Percentiles rank a stretch among this genome's conserved stretches.
phyloP scores from a whole-genome alignment of 2,329 filamentous ascomycete genomes.

The Fusarium sp. region DNA sequence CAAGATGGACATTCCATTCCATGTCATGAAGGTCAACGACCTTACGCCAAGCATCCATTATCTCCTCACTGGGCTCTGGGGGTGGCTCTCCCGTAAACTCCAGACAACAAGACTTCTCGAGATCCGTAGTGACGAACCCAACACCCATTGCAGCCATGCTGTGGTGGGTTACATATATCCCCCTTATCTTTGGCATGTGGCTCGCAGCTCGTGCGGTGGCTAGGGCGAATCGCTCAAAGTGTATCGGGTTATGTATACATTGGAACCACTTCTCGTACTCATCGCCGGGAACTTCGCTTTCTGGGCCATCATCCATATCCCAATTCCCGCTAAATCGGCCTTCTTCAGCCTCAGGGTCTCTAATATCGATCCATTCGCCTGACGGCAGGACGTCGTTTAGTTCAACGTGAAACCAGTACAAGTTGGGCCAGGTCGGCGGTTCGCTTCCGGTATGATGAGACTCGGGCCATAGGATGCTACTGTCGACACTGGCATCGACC shows the following conservation, averaged over 20 bases:
- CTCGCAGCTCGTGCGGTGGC: conserved; percentile 4
- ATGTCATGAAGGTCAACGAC: not conserved
- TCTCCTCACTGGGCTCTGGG: conserved; percentile 3
- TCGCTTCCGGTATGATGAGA: not conserved
- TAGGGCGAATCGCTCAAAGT: conserved; percentile 5
- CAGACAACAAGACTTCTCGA: not conserved
- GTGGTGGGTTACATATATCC: not conserved
- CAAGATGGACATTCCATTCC: not conserved
- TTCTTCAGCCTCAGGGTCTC: not conserved
- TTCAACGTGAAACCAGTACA: not conserved
- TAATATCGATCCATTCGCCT: conserved; percentile 4
- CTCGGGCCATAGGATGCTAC: conserved; percentile 9
- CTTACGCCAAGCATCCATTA: not conserved
- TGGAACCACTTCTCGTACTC: not conserved
- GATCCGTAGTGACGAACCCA: not conserved
- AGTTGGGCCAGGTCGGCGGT: not conserved
- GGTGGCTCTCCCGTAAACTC: conserved; percentile 2
- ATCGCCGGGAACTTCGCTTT: not conserved
- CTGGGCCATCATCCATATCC: not conserved
- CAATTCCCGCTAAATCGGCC: not conserved
- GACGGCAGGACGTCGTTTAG: conserved; percentile 7
- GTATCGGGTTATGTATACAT: not conserved
- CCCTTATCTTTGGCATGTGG: conserved; percentile 6
- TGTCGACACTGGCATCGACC: conserved; percentile 15
- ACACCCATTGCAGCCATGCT: not conserved